Percentiles rank a stretch among this genome's conserved stretches.
These are phyloP conservation scores for Elongisporangium prolatum DNA, from an alignment of 352 stramenopile genomes.

Conservation along the genomic window DNA sequence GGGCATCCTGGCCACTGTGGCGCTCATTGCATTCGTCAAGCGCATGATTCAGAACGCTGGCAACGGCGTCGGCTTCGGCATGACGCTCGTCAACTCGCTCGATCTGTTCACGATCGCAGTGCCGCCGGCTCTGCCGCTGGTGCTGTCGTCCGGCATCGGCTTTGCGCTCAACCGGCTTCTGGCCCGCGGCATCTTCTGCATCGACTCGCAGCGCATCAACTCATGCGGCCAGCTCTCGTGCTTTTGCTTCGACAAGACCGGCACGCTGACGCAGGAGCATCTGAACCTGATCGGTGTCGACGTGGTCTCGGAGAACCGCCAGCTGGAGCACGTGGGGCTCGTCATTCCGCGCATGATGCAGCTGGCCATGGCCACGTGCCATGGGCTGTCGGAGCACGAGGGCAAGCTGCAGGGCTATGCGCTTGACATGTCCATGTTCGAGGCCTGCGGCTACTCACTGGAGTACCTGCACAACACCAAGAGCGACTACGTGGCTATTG, in stretches of 20 bases:
- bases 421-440: slow-evolving; percentile 52
- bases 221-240: slow-evolving; percentile 39
- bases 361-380: slow-evolving; percentile 41
- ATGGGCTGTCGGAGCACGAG: slow-evolving; percentile 31
- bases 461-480: slow-evolving; percentile 21
- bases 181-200: slow-evolving; percentile 42
- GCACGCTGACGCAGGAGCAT: slow-evolving; percentile 38
- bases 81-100: slow-evolving; percentile 40
- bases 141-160: slow-evolving; percentile 48
- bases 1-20: slow-evolving; percentile 31
- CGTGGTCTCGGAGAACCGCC: slow-evolving; percentile 1
- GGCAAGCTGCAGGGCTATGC: slow-evolving; percentile 35
- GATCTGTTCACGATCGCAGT: slow-evolving; percentile 65
- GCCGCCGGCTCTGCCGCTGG: slow-evolving; percentile 47
- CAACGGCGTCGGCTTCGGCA: slow-evolving; percentile 13
- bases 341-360: slow-evolving; percentile 12
- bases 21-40: slow-evolving; percentile 50
- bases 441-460: slow-evolving; percentile 16
- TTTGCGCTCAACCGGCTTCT: slow-evolving; percentile 43
- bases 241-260: slow-evolving; percentile 67
- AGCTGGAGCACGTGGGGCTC: not conserved
- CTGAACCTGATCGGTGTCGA: slow-evolving; percentile 31
- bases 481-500: slow-evolving; percentile 17
- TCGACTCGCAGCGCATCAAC: slow-evolving; percentile 54
- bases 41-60: slow-evolving; percentile 24